These are phyloP conservation scores for Rhynchospora breviuscula DNA, from an alignment of 176 grass and related monocot genomes.

Conservation along the genomic window DNA sequence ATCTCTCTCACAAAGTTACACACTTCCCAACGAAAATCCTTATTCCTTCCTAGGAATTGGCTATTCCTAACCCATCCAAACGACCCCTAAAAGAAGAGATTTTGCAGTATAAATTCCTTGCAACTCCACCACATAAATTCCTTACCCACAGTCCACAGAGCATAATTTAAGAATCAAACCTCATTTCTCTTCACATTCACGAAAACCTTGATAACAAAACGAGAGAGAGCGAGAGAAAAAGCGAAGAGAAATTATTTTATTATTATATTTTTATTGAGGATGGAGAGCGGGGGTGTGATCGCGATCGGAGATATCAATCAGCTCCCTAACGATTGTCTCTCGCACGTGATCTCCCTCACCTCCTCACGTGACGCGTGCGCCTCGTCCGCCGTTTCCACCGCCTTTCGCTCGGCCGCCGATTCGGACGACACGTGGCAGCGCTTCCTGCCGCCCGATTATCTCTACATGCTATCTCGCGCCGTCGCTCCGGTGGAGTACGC, in stretches of 20 bases:
- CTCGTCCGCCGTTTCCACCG: constrained; percentile 20
- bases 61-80: too few relatives aligned
- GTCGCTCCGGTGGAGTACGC: not conserved
- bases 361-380: constrained; percentile 34
- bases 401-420: constrained; percentile 23
- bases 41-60: too few relatives aligned
- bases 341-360: constrained; percentile 32
- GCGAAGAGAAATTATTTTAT: not conserved
- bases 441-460: constrained; percentile 31
- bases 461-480: constrained; percentile 7
- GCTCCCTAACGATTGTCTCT: constrained; percentile 32
- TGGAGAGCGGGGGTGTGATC: not conserved
- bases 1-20: too few relatives aligned
- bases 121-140: not conserved
- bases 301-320: constrained; percentile 2
- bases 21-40: too few relatives aligned
- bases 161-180: not conserved
- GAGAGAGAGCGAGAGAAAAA: too few relatives aligned
- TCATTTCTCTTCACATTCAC: not conserved
- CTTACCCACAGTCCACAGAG: not conserved
- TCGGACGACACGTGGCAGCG: constrained; percentile 34
- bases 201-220: too few relatives aligned
- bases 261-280: not conserved
- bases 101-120: not conserved
- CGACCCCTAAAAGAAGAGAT: too few relatives aligned